phyloP scores from a whole-genome alignment of 164 flowering plant species.

The Dillenia turbinata region DNA sequence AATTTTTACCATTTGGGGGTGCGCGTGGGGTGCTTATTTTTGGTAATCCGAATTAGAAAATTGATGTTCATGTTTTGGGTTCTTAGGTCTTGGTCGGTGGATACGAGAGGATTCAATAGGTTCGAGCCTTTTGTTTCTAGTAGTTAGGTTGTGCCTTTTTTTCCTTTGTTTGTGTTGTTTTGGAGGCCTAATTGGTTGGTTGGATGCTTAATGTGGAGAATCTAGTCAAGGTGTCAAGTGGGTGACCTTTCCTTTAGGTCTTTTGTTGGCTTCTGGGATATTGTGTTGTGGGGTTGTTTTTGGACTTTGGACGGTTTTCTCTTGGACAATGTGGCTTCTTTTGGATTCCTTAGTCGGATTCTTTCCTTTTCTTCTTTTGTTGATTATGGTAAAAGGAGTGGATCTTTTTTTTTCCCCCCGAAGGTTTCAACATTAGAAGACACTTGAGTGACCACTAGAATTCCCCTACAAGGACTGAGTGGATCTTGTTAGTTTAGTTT shows the following conservation, averaged over 20 bases:
- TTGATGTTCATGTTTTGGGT: too few relatives aligned
- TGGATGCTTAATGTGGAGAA: slow-evolving; percentile 14
- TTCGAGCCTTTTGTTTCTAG: slow-evolving; percentile 5
- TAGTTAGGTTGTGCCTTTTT: background rate
- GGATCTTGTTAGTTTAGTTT: too few relatives aligned
- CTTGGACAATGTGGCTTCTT: slow-evolving; percentile 21
- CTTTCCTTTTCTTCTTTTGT: slow-evolving; percentile 5
- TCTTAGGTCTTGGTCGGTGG: background rate
- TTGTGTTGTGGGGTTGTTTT: slow-evolving; percentile 18
- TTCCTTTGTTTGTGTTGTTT: background rate
- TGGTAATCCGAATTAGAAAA: too few relatives aligned
- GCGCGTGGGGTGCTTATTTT: too few relatives aligned
- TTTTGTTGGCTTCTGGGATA: slow-evolving; percentile 18
- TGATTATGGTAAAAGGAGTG: slow-evolving; percentile 1
- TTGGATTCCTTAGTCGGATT: slow-evolving; percentile 15
- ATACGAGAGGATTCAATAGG: slow-evolving; percentile 4
- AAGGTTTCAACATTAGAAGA: too few relatives aligned
- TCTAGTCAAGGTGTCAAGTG: slow-evolving; percentile 17
- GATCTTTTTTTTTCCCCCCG: slow-evolving; percentile 2
- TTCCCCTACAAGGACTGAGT: too few relatives aligned
- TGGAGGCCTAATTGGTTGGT: slow-evolving; percentile 11
- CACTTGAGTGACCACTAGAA: too few relatives aligned
- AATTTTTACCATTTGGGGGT: too few relatives aligned
- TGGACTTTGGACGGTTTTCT: slow-evolving; percentile 24
- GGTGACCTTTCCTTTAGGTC: slow-evolving; percentile 11